A percentile compares a stretch with the other conserved stretches of the same genome.
Evolutionary conservation across 768 basidiomycete genomes (phyloP).

Genomic region (Leccinum rimulosum): DNA sequence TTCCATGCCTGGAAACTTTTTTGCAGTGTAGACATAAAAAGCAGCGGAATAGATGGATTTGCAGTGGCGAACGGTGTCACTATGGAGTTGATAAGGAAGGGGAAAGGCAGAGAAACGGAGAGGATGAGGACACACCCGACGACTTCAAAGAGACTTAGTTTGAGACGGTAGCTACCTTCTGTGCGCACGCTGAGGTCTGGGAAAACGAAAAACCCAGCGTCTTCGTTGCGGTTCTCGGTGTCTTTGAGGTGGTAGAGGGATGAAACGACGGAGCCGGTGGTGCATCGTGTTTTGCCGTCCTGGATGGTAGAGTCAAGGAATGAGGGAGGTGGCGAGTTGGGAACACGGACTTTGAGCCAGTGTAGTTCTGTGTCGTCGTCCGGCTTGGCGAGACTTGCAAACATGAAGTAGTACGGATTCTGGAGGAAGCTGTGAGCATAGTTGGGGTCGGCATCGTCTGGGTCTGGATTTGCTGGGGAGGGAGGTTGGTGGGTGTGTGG

Average conservation of each 20-base stretch:
- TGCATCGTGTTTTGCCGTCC: too few relatives aligned
- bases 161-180: slow-evolving; percentile 56
- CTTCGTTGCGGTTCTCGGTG: too few relatives aligned
- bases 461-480: slow-evolving; percentile 26
- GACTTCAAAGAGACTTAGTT: slow-evolving; percentile 83
- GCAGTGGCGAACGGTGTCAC: slow-evolving; percentile 85
- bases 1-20: slow-evolving; percentile 97
- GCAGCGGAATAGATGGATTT: slow-evolving; percentile 84
- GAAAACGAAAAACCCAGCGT: too few relatives aligned
- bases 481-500: slow-evolving; percentile 40
- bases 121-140: slow-evolving; percentile 62
- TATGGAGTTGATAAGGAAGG: slow-evolving; percentile 28
- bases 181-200: too few relatives aligned
- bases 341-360: slow-evolving; percentile 62
- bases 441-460: slow-evolving; percentile 34
- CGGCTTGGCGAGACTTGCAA: slow-evolving; percentile 83
- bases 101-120: neutral
- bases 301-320: too few relatives aligned
- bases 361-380: slow-evolving; percentile 89
- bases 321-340: neutral
- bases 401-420: slow-evolving; percentile 96
- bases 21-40: slow-evolving; percentile 94
- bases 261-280: too few relatives aligned
- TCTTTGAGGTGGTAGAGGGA: too few relatives aligned
- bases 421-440: slow-evolving; percentile 70